Evolutionary conservation across 2,329 filamentous ascomycete genomes (phyloP), one percentile per base, ranked within the genome.

Genomic region (Aurifilum marmelostoma): DNA sequence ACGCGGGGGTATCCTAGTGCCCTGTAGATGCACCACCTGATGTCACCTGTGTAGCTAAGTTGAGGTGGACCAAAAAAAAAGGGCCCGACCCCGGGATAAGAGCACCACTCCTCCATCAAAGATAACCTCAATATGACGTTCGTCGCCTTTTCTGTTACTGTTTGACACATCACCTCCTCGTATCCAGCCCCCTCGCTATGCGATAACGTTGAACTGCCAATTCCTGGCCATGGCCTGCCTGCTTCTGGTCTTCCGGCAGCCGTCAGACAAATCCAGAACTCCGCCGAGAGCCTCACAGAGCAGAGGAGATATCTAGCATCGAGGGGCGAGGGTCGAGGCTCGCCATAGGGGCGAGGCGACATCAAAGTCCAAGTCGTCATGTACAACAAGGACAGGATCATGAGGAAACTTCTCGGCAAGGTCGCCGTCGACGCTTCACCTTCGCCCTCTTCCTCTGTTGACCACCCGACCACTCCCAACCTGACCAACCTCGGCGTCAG

Each of bases 381-480:
- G 83, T 85, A 85, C 78, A 85, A 83, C 71, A 83, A 86, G 73
- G 84, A 82, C 71, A 85, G 81, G 78, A 87, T 87, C 72, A 87
- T 89, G 83, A 85, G 87, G 76, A 87, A 88, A 80, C 83, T 89
- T 32, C 83, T 89, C 41, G 86, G 87, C 76, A 87, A 87, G 74
- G 79, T 81, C 69, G 77, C 82, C 37, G 79, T 81, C 72, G 83
- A 86, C 71, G 80, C 83, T 71, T 78, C 81, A 56, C 76, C 81
- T 68, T 83, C 81, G 72, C 76, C 81, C 68, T 83, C 81, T 71
- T 80, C 84, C 72, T 79, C 82, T 54, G 77, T 80, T 58, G 24
- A 65, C 50, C 59, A 71, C 34, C 63, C 59, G 18, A 34, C 39
- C 61, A 41, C 67, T 6, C 43, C 65, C 1, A 47, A 54, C 18